These are phyloP conservation scores for Hibiscus mutabilis DNA, from an alignment of 345 rosid species.

Conservation along the genomic window DNA sequence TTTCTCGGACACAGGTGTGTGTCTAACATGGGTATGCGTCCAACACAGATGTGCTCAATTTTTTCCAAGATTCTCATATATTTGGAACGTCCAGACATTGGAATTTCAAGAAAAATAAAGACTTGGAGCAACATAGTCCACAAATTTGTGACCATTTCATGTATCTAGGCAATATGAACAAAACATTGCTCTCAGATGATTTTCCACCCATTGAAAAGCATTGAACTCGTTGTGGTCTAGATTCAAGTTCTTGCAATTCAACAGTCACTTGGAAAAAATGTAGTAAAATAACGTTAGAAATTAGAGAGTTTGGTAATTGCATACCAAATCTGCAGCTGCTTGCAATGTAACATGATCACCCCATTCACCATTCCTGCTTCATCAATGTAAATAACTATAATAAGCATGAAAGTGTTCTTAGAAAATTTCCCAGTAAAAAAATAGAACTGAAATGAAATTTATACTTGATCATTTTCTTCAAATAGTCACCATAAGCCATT, in stretches of 20 bases:
- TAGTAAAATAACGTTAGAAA: background rate
- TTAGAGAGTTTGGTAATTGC: too few species aligned
- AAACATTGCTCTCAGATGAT: background rate
- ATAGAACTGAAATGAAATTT: background rate
- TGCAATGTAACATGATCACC: constrained; percentile 70
- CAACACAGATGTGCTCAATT: background rate
- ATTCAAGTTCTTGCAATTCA: background rate
- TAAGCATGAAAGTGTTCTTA: background rate
- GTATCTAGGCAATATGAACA: background rate
- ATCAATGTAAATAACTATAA: constrained; percentile 1
- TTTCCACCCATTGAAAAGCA: background rate
- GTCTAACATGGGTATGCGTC: background rate
- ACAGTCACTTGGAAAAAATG: background rate
- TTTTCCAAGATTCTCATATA: background rate
- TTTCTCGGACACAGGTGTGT: background rate
- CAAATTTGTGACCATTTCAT: background rate
- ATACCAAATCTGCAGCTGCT: constrained; percentile 64
- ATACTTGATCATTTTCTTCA: constrained; percentile 55
- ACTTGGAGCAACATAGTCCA: background rate
- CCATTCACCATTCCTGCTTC: constrained; percentile 58
- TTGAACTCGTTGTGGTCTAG: background rate
- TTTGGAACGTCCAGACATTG: background rate
- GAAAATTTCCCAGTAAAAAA: background rate
- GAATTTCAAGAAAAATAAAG: background rate
- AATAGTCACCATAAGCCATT: constrained; percentile 46